These are phyloP conservation scores for Ophiostoma sp. DNA, from an alignment of 2,329 filamentous ascomycete species.

Conservation along the genomic window DNA sequence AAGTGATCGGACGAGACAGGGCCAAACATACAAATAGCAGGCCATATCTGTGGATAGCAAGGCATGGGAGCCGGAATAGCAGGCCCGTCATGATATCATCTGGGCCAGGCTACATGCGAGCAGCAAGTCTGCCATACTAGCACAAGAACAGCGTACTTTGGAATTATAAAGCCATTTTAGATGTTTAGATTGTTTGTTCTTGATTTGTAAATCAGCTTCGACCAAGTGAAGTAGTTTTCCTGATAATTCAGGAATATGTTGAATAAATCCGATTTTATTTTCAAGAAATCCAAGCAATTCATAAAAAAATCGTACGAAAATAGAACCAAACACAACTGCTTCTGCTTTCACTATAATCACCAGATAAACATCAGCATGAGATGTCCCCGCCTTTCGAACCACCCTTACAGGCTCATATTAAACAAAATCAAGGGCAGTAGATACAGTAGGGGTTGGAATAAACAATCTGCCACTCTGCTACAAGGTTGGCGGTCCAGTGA, in stretches of 20 bases:
- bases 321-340: background rate
- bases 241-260: background rate
- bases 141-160: background rate
- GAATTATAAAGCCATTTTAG: background rate
- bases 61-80: background rate
- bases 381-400: constrained; percentile 80
- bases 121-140: background rate
- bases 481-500: constrained; percentile 47
- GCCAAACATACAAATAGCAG: background rate
- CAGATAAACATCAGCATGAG: constrained; percentile 21
- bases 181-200: background rate
- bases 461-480: constrained; percentile 59
- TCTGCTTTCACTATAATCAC: background rate
- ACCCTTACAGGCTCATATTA: constrained; percentile 66
- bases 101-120: background rate
- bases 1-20: background rate
- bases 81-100: background rate
- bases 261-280: background rate
- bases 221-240: background rate
- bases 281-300: background rate
- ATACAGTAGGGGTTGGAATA: constrained; percentile 61
- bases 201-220: background rate
- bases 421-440: constrained; percentile 76
- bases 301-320: background rate
- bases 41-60: background rate